Base-by-base conservation (phyloP, 2,329 filamentous ascomycete genomes). In the Dothistroma pini region DNA sequence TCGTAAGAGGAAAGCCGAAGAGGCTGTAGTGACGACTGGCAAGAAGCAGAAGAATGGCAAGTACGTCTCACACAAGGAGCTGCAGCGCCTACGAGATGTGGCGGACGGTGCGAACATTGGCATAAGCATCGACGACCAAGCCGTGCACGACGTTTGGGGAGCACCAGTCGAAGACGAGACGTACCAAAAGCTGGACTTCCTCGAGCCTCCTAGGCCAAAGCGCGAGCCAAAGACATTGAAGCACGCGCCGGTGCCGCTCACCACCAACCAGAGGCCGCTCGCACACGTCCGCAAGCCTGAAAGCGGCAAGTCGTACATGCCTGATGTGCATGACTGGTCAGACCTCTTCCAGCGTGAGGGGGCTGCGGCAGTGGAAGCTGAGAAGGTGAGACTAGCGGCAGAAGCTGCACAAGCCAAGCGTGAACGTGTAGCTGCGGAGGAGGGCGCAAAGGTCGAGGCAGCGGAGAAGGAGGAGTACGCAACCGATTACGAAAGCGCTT, bases 271-370 rank as follows among this genome's bases (percentile, higher is more conserved):
- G 41, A 96, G 93, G 75, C 76, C 83, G 0, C 81, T 96, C 9
- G 89, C 91, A 1, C 87, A 92, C 2, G 89, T 99, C 0, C 82
- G 84, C 63, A 89, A 87, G 71, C 95, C 95, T 1, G 83, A 86
- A 7, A 91, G 88, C 16, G 92, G 91, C 61, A 91, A 88, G 75
- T 96, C 91, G 69, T 99, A 99, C 79, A 99, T 99, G 74, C 95
- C 95, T 0, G 80, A 85, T 6, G 96, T 96, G 69, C 84, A 86
- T 65, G 92, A 96, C 65, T 99, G 96, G 83, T 88, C 93, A 69
- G 82, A 85, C 9, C 84, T 93, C 16, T 79, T 96, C 50, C 82
- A 84, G 21, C 81, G 85, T 48, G 91, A 96, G 75, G 89, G 91
- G 51, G 83, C 87, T 59, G 91, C 90, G 76, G 93, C 89, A 14